phyloP scores from a whole-genome alignment of 2,329 filamentous ascomycete species.

The Ceratocystis colombiana region DNA sequence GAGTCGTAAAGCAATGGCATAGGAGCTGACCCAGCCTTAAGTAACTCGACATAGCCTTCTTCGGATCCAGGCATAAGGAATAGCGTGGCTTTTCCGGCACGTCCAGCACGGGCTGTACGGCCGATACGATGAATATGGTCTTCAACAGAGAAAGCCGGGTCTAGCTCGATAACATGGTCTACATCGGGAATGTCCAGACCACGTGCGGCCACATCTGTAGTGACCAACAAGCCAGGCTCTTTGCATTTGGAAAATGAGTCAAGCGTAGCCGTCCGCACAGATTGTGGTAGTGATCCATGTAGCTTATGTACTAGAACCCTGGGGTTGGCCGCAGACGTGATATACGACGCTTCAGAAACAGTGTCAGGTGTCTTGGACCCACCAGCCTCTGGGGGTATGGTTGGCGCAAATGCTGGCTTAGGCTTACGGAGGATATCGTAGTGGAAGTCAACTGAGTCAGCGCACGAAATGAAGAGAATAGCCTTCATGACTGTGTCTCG shows the following conservation, averaged over 20 bases:
- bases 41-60: slow-evolving; percentile 74
- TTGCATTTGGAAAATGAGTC: slow-evolving; percentile 64
- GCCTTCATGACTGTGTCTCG: slow-evolving; percentile 92
- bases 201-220: slow-evolving; percentile 90
- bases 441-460: slow-evolving; percentile 94
- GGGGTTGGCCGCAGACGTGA: slow-evolving; percentile 65
- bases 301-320: slow-evolving; percentile 70
- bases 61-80: slow-evolving; percentile 87
- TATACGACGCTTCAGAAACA: slow-evolving; percentile 57
- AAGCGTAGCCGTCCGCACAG: slow-evolving; percentile 76
- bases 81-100: slow-evolving; percentile 73
- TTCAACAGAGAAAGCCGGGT: slow-evolving; percentile 83
- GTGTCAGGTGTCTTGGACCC: slow-evolving; percentile 41
- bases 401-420: slow-evolving; percentile 23
- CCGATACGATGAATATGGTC: slow-evolving; percentile 94
- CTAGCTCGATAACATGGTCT: slow-evolving; percentile 90
- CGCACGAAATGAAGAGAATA: slow-evolving; percentile 93
- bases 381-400: slow-evolving; percentile 26
- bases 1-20: slow-evolving; percentile 44
- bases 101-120: slow-evolving; percentile 84
- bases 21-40: slow-evolving; percentile 45
- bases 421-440: slow-evolving; percentile 58
- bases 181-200: slow-evolving; percentile 93
- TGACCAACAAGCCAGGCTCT: slow-evolving; percentile 72
- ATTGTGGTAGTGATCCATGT: slow-evolving; percentile 83